These are phyloP conservation scores for Fusarium protoensiforme DNA, from an alignment of 2,329 filamentous ascomycete genomes.

Conservation along the genomic window DNA sequence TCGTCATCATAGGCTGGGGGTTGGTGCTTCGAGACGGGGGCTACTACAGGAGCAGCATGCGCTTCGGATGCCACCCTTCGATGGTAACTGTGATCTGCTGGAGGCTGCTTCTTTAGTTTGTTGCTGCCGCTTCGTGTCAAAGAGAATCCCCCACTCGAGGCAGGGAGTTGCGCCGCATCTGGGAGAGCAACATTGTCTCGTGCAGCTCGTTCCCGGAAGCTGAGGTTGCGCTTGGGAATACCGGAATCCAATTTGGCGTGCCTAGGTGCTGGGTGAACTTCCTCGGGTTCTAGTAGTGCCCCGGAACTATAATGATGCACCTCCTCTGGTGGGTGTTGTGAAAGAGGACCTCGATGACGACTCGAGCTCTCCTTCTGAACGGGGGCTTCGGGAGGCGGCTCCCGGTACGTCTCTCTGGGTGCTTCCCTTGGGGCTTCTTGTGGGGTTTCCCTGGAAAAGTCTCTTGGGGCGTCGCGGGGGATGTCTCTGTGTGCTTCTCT, in stretches of 20 bases:
- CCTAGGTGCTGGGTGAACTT: slow-evolving; percentile 18
- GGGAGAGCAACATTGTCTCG: slow-evolving; percentile 55
- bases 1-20: slow-evolving; percentile 15
- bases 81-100: slow-evolving; percentile 61
- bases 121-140: slow-evolving; percentile 64
- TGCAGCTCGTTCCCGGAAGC: slow-evolving; percentile 69
- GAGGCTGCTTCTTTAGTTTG: slow-evolving; percentile 68
- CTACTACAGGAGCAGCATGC: slow-evolving; percentile 23
- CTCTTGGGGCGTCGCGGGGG: slow-evolving; percentile 16
- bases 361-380: slow-evolving; percentile 32
- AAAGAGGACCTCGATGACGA: slow-evolving; percentile 31
- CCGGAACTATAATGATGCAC: slow-evolving; percentile 32
- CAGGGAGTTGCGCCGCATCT: slow-evolving; percentile 24
- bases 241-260: slow-evolving; percentile 42
- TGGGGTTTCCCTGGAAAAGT: slow-evolving; percentile 15
- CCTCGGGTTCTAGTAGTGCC: slow-evolving; percentile 35
- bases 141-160: slow-evolving; percentile 49
- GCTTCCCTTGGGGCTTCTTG: slow-evolving; percentile 23
- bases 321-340: slow-evolving; percentile 35
- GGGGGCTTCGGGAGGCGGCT: slow-evolving; percentile 21
- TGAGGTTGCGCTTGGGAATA: slow-evolving; percentile 65
- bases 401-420: slow-evolving; percentile 27
- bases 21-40: slow-evolving; percentile 13
- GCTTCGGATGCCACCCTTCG: slow-evolving; percentile 57
- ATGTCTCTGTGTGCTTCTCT: slow-evolving; percentile 24